phyloP scores from a whole-genome alignment of 805 yeast species.

The Yarrowia hollandica region DNA sequence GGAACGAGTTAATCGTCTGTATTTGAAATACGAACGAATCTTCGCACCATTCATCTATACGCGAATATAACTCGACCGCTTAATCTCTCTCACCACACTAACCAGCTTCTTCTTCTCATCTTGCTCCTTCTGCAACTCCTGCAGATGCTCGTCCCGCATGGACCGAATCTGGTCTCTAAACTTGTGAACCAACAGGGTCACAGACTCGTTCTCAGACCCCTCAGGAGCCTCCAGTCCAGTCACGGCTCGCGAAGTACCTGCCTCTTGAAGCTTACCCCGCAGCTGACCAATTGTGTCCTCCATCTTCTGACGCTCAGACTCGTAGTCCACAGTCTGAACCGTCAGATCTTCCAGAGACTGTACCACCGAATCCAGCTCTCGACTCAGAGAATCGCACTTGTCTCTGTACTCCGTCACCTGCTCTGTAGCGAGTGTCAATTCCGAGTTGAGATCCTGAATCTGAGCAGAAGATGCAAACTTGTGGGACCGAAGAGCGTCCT shows the following conservation, averaged over 20 bases:
- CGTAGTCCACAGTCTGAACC: conserved; percentile 42
- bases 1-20: too few species aligned
- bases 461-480: conserved; percentile 35
- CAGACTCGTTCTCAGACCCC: conserved; percentile 33
- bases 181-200: conserved; percentile 41
- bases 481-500: conserved; percentile 34
- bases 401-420: conserved; percentile 37
- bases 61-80: conserved; percentile 35
- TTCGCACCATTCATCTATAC: neutral
- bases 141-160: conserved; percentile 37
- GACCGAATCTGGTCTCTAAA: conserved; percentile 41
- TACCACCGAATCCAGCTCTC: conserved; percentile 40
- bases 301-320: conserved; percentile 38
- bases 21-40: too few species aligned
- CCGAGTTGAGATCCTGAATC: conserved; percentile 35
- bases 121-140: conserved; percentile 37
- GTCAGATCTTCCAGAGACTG: conserved; percentile 43
- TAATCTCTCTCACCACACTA: conserved; percentile 34
- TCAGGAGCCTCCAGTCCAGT: neutral
- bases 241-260: conserved; percentile 26
- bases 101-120: conserved; percentile 36
- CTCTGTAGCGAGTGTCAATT: conserved; percentile 34
- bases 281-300: conserved; percentile 37
- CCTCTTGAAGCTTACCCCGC: conserved; percentile 33
- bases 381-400: conserved; percentile 38